phyloP scores from a whole-genome alignment of 1,139 yeast species.

The Yamadazyma aaseri region DNA sequence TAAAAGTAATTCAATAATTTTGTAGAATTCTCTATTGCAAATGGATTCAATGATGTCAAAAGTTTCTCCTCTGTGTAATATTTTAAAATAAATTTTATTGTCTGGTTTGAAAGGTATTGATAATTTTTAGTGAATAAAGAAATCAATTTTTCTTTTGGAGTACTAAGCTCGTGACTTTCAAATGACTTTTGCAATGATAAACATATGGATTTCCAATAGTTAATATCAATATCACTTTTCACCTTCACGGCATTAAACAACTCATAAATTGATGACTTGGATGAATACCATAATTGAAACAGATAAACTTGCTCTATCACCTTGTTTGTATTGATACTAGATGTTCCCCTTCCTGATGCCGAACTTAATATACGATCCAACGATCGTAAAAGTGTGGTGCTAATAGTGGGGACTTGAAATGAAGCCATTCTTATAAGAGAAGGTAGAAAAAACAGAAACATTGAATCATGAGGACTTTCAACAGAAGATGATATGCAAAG shows the following conservation, averaged over 20 bases:
- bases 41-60: conserved; percentile 53
- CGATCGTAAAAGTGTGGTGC: conserved; percentile 31
- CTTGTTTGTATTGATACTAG: conserved; percentile 9
- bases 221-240: conserved; percentile 31
- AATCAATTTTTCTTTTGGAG: conserved; percentile 47
- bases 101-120: conserved; percentile 32
- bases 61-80: conserved; percentile 49
- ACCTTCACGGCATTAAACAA: conserved; percentile 22
- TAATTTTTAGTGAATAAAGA: conserved; percentile 42
- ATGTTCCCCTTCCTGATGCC: conserved; percentile 16
- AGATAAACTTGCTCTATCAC: conserved; percentile 25
- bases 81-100: conserved; percentile 41
- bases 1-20: conserved; percentile 50
- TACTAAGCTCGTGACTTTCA: conserved; percentile 37
- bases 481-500: conserved; percentile 19
- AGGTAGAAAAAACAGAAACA: conserved; percentile 23
- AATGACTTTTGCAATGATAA: conserved; percentile 32
- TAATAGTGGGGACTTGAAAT: conserved; percentile 30
- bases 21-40: conserved; percentile 52
- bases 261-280: conserved; percentile 42
- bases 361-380: conserved; percentile 35
- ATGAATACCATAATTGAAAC: conserved; percentile 51
- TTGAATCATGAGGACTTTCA: conserved; percentile 20
- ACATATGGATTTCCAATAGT: conserved; percentile 37
- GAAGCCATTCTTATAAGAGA: conserved; percentile 22